Evolutionary conservation across 495 filamentous ascomycete genomes (phyloP), one percentile per base, ranked within the genome.

Genomic region (Barbatosphaeria neglecta): DNA sequence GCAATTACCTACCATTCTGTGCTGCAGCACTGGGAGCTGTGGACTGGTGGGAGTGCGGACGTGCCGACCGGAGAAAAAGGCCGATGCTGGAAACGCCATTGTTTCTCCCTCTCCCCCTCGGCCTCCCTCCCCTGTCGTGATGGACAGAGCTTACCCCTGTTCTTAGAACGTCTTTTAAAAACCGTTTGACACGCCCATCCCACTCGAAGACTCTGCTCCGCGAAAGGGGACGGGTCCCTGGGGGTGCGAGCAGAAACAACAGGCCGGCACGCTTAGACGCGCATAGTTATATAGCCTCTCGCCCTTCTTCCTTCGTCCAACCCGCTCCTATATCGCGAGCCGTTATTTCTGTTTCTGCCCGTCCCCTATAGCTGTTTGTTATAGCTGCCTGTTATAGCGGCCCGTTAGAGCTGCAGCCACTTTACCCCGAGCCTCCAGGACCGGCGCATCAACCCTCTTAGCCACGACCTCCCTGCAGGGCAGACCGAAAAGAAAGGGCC

Each of bases 401-500:
- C 18, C 15, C 28, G 9, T 31, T 45, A 37, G 17, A 45, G 31
- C 31, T 35, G 31, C 31, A 35, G 31, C 31, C 31, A 35, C 31
- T 35, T 35, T 35, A 35, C 15, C 31, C 31, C 31, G 31, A 35
- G 31, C 31, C 51, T 50, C 49, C 60, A 49, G 55, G 53, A 50
- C 53, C 42, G 56, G 58, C 50, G 35, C 41, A 50, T 65, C 43
- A 50, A 55, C 49, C n/a, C 60, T 61, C 60, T 54, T 54, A 63
- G 54, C 55, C 55, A 46, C 33, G 50, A 42, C 48, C 39, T 37
- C 56, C 57, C 50, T 44, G 50, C 38, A 35, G n/a, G n/a, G n/a
- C n/a, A n/a, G n/a, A n/a, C n/a, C n/a, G n/a, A 55, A 31, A 31
- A 31, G 27, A 4, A n/a, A 35, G 31, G 31, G 53, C 45, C 44